Evolutionary conservation across 2,329 filamentous ascomycete species (phyloP).

Genomic region (Tolypocladium capitatum): DNA sequence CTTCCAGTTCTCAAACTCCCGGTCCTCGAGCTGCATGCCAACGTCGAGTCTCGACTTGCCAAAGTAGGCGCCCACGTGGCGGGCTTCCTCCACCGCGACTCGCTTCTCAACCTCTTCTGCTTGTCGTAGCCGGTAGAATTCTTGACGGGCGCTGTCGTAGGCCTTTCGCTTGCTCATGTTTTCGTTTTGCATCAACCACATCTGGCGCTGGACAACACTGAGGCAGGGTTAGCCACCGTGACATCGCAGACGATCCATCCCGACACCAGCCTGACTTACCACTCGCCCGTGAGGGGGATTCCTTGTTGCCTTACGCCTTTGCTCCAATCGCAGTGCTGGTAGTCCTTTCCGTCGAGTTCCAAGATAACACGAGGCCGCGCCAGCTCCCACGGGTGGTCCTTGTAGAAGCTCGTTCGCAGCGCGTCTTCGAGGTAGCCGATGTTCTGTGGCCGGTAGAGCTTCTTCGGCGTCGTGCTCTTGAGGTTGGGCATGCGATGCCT

Average conservation of each 20-base stretch:
- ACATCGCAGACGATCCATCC: background rate
- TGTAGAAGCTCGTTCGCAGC: conserved; percentile 71
- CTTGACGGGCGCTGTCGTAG: conserved; percentile 76
- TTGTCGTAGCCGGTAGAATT: conserved; percentile 80
- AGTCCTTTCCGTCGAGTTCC: conserved; percentile 75
- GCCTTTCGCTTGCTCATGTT: conserved; percentile 51
- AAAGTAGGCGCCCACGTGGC: conserved; percentile 77
- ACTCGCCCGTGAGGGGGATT: conserved; percentile 70
- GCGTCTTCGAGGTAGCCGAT: conserved; percentile 75
- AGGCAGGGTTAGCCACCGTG: conserved; percentile 7
- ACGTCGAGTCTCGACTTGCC: conserved; percentile 63
- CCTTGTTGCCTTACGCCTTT: conserved; percentile 58
- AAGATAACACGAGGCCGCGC: conserved; percentile 75
- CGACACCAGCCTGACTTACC: conserved; percentile 35
- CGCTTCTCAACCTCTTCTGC: conserved; percentile 70
- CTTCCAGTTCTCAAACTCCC: conserved; percentile 75
- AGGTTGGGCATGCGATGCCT: conserved; percentile 27
- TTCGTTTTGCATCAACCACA: conserved; percentile 64
- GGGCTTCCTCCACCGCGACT: conserved; percentile 77
- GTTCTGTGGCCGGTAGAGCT: conserved; percentile 65
- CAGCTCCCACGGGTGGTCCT: conserved; percentile 94
- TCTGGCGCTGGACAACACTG: conserved; percentile 85
- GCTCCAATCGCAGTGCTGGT: conserved; percentile 67
- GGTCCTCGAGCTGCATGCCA: conserved; percentile 70
- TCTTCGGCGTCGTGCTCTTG: conserved; percentile 46